Base-by-base conservation (phyloP, 495 filamentous ascomycete species). In the Chaetomium tenue region DNA sequence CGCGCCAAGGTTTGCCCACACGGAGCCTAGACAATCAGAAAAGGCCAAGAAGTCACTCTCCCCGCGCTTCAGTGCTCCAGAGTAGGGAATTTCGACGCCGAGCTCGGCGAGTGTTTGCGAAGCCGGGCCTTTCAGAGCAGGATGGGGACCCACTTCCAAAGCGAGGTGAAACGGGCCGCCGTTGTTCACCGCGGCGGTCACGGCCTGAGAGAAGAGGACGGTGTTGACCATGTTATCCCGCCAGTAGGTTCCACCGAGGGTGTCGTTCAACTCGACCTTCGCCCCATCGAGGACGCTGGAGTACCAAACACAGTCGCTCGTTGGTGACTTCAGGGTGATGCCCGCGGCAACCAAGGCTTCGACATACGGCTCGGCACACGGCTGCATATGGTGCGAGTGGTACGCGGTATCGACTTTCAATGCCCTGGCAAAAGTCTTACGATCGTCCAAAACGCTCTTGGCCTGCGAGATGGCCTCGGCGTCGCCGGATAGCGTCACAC, bases 401-500 rank as follows among this genome's bases (percentile, higher is more conserved):
- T 79, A 81, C 6, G 76, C 78, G 15, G 65, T 69, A 3, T 65
- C 61, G 13, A 78, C 75, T 15, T 68, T 63, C 15, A 81, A 64
- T 20, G 63, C 66, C 25, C 77, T 64, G 2, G 63, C 65, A 23
- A 70, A 69, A 40, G 68, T 61, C 39, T 54, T 58, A 9, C 61
- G 48, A 5, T 61, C 60, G n/a, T 60, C 53, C 23, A 70, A 42
- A 1, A 67, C 50, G 13, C 56, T 20, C 42, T 59, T 54, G 0
- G 75, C 67, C 25, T 76, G 60, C 0, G 69, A 47, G n/a, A 82
- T 37, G 12, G 66, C 76, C 8, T 68, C 63, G 0, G 51, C 25
- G 55, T 81, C 75, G 4, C 82, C 83, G 4, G 76, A 78, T 0
- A 83, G 37, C 0, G 83, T 86, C 4, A 79, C 68, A 48, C 75